Evolutionary conservation across 768 basidiomycete species (phyloP).

Genomic region (Leccinum rimulosum): DNA sequence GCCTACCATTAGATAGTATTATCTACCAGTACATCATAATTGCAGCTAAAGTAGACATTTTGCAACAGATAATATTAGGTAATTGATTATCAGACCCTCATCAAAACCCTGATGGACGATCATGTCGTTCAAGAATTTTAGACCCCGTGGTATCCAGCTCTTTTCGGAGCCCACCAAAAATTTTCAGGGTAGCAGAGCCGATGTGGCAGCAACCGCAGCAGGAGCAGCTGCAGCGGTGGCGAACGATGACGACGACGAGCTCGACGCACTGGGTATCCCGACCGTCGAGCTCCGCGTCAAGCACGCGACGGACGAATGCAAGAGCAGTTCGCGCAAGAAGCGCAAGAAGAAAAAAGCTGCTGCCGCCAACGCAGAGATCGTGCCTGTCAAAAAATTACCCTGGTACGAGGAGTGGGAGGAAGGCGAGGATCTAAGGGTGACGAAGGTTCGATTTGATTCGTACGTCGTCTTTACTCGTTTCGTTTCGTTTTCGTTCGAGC

Average conservation of each 20-base stretch:
- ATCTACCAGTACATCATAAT: no score
- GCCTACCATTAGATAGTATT: no score
- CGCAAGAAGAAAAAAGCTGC: constrained; percentile 39
- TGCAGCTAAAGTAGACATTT: no score
- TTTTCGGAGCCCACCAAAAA: constrained; percentile 35
- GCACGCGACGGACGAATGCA: constrained; percentile 55
- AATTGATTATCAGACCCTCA: no score
- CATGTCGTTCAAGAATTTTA: constrained; percentile 56
- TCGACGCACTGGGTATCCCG: constrained; percentile 65
- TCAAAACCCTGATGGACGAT: no score
- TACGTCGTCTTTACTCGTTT: not conserved
- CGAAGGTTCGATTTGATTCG: no score
- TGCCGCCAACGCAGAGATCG: constrained; percentile 11
- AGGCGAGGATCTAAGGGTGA: constrained; percentile 38
- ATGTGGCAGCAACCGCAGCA: constrained; percentile 7
- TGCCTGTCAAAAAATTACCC: constrained; percentile 28
- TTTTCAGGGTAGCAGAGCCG: constrained; percentile 26
- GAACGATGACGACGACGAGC: constrained; percentile 43
- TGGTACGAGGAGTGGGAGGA: constrained; percentile 80
- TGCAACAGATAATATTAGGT: no score
- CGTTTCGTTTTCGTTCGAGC: not conserved
- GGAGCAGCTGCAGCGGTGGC: not conserved
- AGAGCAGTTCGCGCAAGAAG: constrained; percentile 53
- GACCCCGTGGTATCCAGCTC: constrained; percentile 55
- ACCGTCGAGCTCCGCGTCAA: constrained; percentile 54